Percentiles rank a stretch among this genome's conserved stretches.
Conservation (phyloP, 139 green algal genomes). For the Raphidocelis subcapitata region DNA sequence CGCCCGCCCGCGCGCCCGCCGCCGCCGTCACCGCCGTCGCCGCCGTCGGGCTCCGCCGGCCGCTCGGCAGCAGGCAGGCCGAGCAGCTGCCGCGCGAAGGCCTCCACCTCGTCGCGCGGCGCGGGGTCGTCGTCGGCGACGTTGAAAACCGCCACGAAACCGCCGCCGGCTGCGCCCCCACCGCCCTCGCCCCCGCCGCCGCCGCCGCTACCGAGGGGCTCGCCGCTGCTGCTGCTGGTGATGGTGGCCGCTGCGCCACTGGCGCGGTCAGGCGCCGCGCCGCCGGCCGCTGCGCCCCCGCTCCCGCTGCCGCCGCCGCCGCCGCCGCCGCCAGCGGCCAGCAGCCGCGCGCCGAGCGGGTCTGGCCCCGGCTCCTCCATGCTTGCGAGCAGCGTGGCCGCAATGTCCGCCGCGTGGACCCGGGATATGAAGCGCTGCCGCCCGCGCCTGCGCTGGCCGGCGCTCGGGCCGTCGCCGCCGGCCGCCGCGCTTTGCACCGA, state of each 20-base stretch:
- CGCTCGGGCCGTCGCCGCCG: background rate
- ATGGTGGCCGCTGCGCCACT: too few species aligned
- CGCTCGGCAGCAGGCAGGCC: background rate
- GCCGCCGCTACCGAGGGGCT: too few species aligned
- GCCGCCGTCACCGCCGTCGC: background rate
- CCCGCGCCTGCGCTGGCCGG: slow-evolving; percentile 37
- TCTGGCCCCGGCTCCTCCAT: background rate
- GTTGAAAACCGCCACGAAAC: slow-evolving; percentile 57
- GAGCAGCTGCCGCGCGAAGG: slow-evolving; percentile 48
- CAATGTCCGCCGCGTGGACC: slow-evolving; percentile 77
- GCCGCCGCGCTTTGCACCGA: background rate
- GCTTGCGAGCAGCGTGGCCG: background rate
- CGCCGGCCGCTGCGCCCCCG: too few species aligned
- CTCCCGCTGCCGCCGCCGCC: too few species aligned
- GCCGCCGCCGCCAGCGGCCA: background rate
- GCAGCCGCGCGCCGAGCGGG: background rate
- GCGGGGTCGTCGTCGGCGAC: slow-evolving; percentile 79
- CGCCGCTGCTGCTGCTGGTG: too few species aligned
- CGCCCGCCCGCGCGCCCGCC: background rate
- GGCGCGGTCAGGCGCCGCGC: too few species aligned
- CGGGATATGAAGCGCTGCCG: slow-evolving; percentile 55
- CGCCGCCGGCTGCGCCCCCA: too few species aligned
- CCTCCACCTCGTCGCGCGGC: slow-evolving; percentile 44
- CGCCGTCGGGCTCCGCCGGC: background rate
- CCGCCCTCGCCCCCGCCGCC: background rate